phyloP scores from a whole-genome alignment of 176 grass and related monocot species.

The Oropetium thomaeum region DNA sequence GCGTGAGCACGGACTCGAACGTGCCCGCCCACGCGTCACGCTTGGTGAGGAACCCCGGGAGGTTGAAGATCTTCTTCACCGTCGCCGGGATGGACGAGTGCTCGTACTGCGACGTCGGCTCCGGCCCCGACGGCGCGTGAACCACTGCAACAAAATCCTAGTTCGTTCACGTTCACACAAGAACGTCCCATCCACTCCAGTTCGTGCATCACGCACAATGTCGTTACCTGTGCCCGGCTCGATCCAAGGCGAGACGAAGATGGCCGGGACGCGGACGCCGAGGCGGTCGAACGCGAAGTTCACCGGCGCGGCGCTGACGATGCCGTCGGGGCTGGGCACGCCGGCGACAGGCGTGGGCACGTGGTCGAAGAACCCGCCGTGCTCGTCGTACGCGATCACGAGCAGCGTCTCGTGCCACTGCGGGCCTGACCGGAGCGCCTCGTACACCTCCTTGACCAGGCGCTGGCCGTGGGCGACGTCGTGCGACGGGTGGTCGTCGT shows the following conservation, averaged over 20 bases:
- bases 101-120: conserved; percentile 65
- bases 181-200: no score
- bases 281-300: conserved; percentile 64
- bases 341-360: conserved; percentile 57
- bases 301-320: conserved; percentile 30
- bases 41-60: conserved; percentile 59
- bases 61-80: conserved; percentile 69
- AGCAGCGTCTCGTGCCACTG: conserved; percentile 64
- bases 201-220: no score
- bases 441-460: conserved; percentile 72
- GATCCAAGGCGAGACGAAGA: conserved; percentile 72
- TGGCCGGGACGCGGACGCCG: conserved; percentile 63
- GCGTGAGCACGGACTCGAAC: conserved; percentile 53
- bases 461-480: conserved; percentile 62
- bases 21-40: conserved; percentile 77
- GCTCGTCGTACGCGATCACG: conserved; percentile 71
- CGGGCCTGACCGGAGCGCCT: conserved; percentile 56
- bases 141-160: conserved; percentile 50
- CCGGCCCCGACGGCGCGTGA: conserved; percentile 44
- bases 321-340: conserved; percentile 60
- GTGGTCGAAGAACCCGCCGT: conserved; percentile 78
- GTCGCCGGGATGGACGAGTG: conserved; percentile 83
- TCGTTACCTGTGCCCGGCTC: conserved; percentile 49
- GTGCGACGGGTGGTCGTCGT: conserved; percentile 82
- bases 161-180: no score